Base-by-base conservation (phyloP, 768 basidiomycete species). In the Hygrophoropsis aurantiaca region DNA sequence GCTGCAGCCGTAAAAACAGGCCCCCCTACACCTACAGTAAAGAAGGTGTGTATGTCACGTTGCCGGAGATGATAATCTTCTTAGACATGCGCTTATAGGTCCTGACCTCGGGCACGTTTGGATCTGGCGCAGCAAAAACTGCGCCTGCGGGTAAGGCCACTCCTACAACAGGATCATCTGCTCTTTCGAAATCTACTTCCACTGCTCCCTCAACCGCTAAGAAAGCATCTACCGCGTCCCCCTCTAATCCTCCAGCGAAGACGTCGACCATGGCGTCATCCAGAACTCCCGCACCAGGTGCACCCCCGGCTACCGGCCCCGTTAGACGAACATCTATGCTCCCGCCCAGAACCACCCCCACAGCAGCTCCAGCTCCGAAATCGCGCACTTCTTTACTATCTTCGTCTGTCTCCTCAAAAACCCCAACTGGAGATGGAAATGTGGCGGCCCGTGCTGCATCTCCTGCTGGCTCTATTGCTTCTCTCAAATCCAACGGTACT, bases 91-190 rank as follows among this genome's bases (percentile, higher is more conserved):
- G 50, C 45, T 54, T 53, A 32, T 60, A 88, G 86, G 75, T 84
- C 47, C 70, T 83, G 56, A 81, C 69, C 64, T 78, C 83, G 47
- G 81, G 83, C 51, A 84, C 84, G 52, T 83, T 84, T 71, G 79
- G 82, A 53, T 56, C 77, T 60, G 81, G 82, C 52, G 55, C 71
- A 47, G 68, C 78, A 42, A 84, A 78, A 64, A 54, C 65, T 44
- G 60, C 68, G 40, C 68, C 73, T 34, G 49, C 65, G 34, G 51
- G 73, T 43, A 82, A 82, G 64, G 60, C 78, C 38, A 40, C 62
- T 46, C 46, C 63, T 26, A 38, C 64, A 45, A 52, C 67, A 44
- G 56, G 62, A 20, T 58, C 71, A 21, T 59, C 62, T 16, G 52
- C 66, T 53, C 58, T 64, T 49, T 57, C 62, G 47, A 66, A 66